Base-by-base conservation (phyloP, 2,329 filamentous ascomycete genomes). In the Thermoascus crustaceus region DNA sequence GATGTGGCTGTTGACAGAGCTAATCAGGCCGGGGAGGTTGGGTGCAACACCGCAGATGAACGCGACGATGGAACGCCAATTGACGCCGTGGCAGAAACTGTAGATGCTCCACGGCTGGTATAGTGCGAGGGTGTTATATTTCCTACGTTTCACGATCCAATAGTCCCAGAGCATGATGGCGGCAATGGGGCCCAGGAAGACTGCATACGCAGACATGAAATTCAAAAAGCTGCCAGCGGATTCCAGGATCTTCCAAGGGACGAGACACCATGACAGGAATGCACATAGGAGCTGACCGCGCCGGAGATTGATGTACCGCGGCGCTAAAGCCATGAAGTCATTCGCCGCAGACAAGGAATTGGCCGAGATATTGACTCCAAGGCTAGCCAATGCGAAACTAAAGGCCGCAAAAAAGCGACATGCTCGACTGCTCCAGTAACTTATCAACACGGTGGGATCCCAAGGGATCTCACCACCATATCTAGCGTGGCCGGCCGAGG, bases 161-260 rank as follows among this genome's bases (percentile, higher is more conserved):
- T 72, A 80, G 44, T 81, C 77, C 8, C 67, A 66, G 0, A 69
- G 61, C 59, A 80, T 71, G 43, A 81, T 75, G 1, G 70, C 69
- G 0, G 75, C 73, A 39, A 82, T 76, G 0, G 78, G 77, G 0
- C 74, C 77, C 0, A 82, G 61, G 57, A 83, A 82, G 24, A 82
- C 68, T 1, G 72, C 71, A 52, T 80, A 78, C 0, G 77, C 78
- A 27, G 71, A 67, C 71, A 85, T 80, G 57, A 83, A 84, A 27
- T 72, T 69, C 3, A 80, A 57, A 45, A 82, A 75, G 1, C 69
- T 75, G 2, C 57, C 52, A 2, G 77, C 78, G 0, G 71, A 76
- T 21, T 55, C 64, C 11, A 81, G 61, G 38, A 82, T 81, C 58
- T 79, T 79, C 78, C 77, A 81, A 2, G 76, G 76, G 1, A 78